phyloP scores from a whole-genome alignment of 2,329 filamentous ascomycete species.

The Colletotrichum sp. region DNA sequence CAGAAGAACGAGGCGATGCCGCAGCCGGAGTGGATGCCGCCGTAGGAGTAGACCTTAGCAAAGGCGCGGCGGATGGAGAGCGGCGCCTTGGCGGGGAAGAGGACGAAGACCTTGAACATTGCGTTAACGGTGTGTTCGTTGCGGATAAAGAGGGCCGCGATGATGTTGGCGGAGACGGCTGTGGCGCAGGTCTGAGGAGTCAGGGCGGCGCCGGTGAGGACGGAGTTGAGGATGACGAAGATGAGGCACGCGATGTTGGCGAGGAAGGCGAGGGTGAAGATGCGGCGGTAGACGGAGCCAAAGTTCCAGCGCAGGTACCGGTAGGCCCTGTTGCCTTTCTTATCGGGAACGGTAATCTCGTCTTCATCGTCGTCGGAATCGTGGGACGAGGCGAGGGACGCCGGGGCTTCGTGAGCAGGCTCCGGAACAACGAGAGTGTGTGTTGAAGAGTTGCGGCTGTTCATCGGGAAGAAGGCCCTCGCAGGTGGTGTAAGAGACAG shows the following conservation, averaged over 20 bases:
- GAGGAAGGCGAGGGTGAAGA: conserved; percentile 59
- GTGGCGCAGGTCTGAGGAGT: conserved; percentile 27
- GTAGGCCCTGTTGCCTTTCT: conserved; percentile 41
- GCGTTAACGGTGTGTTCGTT: conserved; percentile 59
- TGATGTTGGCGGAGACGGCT: conserved; percentile 48
- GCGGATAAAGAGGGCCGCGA: conserved; percentile 54
- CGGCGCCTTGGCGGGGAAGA: conserved; percentile 49
- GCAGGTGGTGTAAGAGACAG: not conserved
- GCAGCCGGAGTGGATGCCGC: conserved; percentile 55
- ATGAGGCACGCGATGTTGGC: conserved; percentile 54
- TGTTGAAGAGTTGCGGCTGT: conserved; percentile 5
- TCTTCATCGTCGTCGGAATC: conserved; percentile 12
- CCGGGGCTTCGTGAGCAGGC: not conserved
- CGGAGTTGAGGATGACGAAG: conserved; percentile 32
- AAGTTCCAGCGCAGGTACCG: conserved; percentile 47
- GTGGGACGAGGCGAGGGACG: not conserved
- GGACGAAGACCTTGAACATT: conserved; percentile 50
- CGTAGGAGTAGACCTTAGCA: conserved; percentile 58
- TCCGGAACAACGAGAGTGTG: conserved; percentile 1
- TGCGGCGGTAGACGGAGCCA: conserved; percentile 59
- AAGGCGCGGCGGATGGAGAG: conserved; percentile 51
- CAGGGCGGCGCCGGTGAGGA: conserved; percentile 16
- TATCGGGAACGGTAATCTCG: conserved; percentile 39
- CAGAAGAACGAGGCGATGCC: conserved; percentile 54
- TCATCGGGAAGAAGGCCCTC: not conserved